Evolutionary conservation across 1,139 yeast genomes (phyloP).

Genomic region (Blastobotrys buckinghamii): DNA sequence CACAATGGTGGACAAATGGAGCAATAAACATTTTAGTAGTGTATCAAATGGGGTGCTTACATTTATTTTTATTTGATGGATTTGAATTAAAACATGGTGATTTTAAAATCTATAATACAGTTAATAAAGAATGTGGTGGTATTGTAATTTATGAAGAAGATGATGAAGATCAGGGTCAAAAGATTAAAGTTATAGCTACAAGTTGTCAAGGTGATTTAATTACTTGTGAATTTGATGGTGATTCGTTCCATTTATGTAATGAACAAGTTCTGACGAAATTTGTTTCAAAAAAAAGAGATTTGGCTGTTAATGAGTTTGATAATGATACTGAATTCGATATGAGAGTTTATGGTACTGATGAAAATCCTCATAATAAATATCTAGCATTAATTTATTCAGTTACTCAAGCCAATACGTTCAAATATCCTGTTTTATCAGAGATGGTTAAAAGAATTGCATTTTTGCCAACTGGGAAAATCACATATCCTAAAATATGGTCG

Average conservation of each 20-base stretch:
- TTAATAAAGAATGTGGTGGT: constrained; percentile 12
- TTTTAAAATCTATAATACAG: constrained; percentile 4
- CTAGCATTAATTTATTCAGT: constrained; percentile 19
- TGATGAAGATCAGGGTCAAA: neutral
- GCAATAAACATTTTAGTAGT: constrained; percentile 7
- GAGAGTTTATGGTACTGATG: constrained; percentile 17
- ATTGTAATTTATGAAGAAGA: constrained; percentile 8
- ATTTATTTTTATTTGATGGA: constrained; percentile 10
- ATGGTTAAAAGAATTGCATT: constrained; percentile 17
- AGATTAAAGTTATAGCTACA: constrained; percentile 9
- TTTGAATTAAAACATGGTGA: neutral
- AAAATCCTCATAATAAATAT: constrained; percentile 21
- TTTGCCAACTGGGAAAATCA: constrained; percentile 1
- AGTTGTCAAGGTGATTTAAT: constrained; percentile 19
- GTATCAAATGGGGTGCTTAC: constrained; percentile 11
- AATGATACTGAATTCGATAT: constrained; percentile 16
- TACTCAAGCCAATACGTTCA: constrained; percentile 17
- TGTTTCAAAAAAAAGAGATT: neutral
- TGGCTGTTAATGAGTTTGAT: constrained; percentile 3
- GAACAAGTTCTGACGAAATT: neutral
- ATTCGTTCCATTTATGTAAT: neutral
- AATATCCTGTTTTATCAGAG: constrained; percentile 23
- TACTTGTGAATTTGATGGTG: constrained; percentile 10
- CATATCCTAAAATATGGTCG: constrained; percentile 8
- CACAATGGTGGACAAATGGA: constrained; percentile 1